A percentile compares a stretch with the other conserved stretches of the same genome.
These are phyloP conservation scores for Ogataea philodendri DNA, from an alignment of 805 yeast genomes.

Conservation along the genomic window DNA sequence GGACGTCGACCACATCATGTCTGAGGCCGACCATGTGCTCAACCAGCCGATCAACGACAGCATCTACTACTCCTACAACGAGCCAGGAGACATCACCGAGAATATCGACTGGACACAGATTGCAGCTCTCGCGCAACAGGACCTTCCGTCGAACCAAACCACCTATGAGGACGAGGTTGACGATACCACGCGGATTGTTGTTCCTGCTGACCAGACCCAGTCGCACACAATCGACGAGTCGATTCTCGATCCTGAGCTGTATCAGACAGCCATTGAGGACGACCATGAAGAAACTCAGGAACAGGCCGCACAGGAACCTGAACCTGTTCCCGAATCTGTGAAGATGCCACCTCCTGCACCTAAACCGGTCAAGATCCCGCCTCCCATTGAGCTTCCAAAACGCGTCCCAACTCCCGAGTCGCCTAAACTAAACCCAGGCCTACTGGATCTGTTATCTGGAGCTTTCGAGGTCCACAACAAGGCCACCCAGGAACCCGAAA, in stretches of 20 bases:
- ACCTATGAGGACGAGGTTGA: constrained; percentile 20
- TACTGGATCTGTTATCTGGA: constrained; percentile 20
- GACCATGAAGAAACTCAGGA: constrained; percentile 6
- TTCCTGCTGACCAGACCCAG: not conserved
- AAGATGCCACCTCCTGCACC: constrained; percentile 5
- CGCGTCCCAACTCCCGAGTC: constrained; percentile 28
- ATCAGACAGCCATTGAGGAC: constrained; percentile 2
- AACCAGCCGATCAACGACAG: constrained; percentile 3
- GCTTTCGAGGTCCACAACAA: constrained; percentile 23
- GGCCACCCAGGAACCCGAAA: constrained; percentile 8
- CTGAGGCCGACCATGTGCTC: constrained; percentile 6
- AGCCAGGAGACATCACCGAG: constrained; percentile 2
- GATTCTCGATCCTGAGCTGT: constrained; percentile 4
- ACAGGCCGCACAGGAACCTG: constrained; percentile 9
- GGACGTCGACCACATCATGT: constrained; percentile 4
- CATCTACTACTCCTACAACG: constrained; percentile 5
- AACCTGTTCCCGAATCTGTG: not conserved
- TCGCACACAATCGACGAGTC: not conserved
- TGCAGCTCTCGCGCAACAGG: constrained; percentile 4
- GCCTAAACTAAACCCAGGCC: constrained; percentile 24
- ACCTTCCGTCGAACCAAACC: constrained; percentile 7
- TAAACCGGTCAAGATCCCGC: constrained; percentile 6
- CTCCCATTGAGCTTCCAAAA: constrained; percentile 14
- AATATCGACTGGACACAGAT: constrained; percentile 6
- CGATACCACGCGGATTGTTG: constrained; percentile 3